Evolutionary conservation across 148 eudicot species (phyloP).

Genomic region (Vaccinium corymbosum): DNA sequence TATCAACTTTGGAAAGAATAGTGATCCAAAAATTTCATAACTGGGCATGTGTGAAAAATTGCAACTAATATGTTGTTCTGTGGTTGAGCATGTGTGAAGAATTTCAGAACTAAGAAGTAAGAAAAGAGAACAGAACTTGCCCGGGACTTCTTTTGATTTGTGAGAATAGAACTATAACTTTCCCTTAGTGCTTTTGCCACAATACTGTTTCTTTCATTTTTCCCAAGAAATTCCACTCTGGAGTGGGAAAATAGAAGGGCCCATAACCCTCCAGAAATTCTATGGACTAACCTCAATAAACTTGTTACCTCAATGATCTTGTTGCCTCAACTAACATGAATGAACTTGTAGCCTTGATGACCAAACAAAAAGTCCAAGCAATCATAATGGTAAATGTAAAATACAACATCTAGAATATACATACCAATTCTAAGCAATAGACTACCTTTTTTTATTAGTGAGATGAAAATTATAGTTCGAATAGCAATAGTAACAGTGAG

Average conservation of each 20-base stretch:
- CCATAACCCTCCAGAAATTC: not conserved
- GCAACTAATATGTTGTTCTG: too few relatives aligned
- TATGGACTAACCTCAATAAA: not conserved
- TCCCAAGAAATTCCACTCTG: not conserved
- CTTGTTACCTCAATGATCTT: not conserved
- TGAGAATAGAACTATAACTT: not conserved
- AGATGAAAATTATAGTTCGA: not conserved
- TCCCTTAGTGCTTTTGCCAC: not conserved
- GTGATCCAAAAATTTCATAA: too few relatives aligned
- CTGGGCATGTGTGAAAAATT: too few relatives aligned
- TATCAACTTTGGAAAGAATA: too few relatives aligned
- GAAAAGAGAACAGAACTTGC: too few relatives aligned
- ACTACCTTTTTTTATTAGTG: not conserved
- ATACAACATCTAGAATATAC: not conserved
- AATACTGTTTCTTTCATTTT: not conserved
- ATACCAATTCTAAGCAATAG: not conserved
- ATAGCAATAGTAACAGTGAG: not conserved
- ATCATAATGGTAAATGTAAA: not conserved
- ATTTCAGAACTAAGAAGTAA: too few relatives aligned
- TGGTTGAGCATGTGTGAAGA: too few relatives aligned
- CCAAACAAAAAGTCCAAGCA: not conserved
- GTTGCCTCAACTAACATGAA: too few relatives aligned
- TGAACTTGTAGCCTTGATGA: not conserved
- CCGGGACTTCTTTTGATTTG: not conserved
- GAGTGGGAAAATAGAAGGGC: not conserved